These are phyloP conservation scores for Protea cynaroides DNA, from an alignment of 164 flowering plant genomes.

Conservation along the genomic window DNA sequence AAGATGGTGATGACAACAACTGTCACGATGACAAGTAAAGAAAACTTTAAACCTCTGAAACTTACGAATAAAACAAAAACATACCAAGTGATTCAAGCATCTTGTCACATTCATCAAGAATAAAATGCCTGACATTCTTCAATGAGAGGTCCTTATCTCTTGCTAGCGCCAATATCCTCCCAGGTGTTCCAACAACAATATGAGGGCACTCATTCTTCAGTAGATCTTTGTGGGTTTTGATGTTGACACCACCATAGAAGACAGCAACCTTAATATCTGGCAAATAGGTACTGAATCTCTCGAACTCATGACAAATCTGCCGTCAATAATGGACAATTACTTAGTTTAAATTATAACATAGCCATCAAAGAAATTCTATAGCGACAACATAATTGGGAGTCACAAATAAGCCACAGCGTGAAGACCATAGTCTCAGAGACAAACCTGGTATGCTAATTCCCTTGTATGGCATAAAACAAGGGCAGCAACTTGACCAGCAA, in stretches of 20 bases:
- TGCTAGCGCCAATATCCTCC: conserved; percentile 79
- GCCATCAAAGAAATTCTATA: background rate
- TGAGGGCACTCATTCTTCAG: conserved; percentile 96
- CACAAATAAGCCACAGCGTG: background rate
- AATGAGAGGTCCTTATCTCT: conserved; percentile 86
- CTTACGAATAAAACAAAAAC: conserved; percentile 1
- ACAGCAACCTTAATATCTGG: conserved; percentile 90
- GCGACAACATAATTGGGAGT: background rate
- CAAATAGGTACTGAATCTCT: conserved; percentile 88
- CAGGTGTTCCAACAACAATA: conserved; percentile 98
- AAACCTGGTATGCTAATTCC: conserved; percentile 95
- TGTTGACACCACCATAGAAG: conserved; percentile 90
- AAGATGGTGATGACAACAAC: too few species aligned
- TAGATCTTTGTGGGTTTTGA: conserved; percentile 80
- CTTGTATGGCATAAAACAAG: conserved; percentile 97
- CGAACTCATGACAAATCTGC: conserved; percentile 95
- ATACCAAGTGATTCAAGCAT: conserved; percentile 98
- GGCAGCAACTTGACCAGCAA: conserved; percentile 93
- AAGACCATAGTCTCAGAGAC: background rate
- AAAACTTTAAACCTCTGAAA: background rate
- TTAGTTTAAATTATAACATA: background rate
- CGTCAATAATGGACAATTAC: background rate
- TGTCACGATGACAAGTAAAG: too few species aligned
- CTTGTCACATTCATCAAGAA: conserved; percentile 97
- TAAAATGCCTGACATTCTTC: conserved; percentile 95